Evolutionary conservation across 2,329 filamentous ascomycete species (phyloP).

Genomic region (Epicoccum sorghinum): DNA sequence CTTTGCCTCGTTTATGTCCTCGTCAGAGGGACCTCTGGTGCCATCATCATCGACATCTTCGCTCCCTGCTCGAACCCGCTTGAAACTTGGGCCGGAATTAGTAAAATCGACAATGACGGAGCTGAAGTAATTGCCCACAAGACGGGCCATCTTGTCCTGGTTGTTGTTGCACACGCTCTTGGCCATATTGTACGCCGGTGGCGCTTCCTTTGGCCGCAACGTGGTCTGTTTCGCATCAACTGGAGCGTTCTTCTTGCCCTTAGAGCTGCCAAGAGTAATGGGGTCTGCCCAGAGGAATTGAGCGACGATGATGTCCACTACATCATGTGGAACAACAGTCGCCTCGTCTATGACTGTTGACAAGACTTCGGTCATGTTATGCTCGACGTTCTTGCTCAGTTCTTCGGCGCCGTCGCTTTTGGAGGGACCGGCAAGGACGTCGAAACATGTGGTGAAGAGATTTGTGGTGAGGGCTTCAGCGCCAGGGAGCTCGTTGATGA

Average conservation of each 20-base stretch:
- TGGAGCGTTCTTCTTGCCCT: constrained; percentile 60
- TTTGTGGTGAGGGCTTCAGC: constrained; percentile 72
- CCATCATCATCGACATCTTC: constrained; percentile 54
- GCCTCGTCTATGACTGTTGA: constrained; percentile 88
- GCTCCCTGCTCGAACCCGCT: constrained; percentile 35
- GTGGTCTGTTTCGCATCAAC: constrained; percentile 81
- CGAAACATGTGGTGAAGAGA: constrained; percentile 90
- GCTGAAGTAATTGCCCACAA: constrained; percentile 95
- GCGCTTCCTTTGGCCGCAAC: constrained; percentile 83
- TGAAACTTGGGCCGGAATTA: constrained; percentile 33
- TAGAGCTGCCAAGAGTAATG: constrained; percentile 53
- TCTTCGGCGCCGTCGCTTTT: constrained; percentile 79
- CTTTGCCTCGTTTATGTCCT: constrained; percentile 83
- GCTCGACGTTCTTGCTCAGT: constrained; percentile 90
- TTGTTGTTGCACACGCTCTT: constrained; percentile 90
- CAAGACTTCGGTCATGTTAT: constrained; percentile 86
- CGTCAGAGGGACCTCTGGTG: constrained; percentile 71
- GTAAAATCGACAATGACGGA: constrained; percentile 91
- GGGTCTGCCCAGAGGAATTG: constrained; percentile 92
- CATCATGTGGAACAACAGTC: constrained; percentile 74
- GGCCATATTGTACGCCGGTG: constrained; percentile 94
- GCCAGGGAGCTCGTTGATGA: constrained; percentile 85
- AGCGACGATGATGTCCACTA: constrained; percentile 91
- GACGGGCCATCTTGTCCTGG: constrained; percentile 91
- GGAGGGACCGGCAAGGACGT: constrained; percentile 81